A percentile compares a stretch with the other conserved stretches of the same genome.
phyloP scores from a whole-genome alignment of 371 early-diverging fungal genomes.

The Nosema bombycis region DNA sequence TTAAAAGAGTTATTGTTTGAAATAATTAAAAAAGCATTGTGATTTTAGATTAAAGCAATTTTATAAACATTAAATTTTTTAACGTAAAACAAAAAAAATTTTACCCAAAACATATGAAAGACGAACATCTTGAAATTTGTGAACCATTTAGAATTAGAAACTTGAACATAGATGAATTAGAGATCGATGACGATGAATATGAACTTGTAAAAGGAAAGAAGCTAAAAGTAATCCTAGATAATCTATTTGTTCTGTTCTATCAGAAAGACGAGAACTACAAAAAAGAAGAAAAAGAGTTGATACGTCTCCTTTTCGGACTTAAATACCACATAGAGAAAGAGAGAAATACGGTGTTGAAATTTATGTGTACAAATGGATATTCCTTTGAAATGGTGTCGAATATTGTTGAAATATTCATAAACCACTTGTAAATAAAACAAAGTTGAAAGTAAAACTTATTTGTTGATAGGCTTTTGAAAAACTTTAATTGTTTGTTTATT shows the following conservation, averaged over 20 bases:
- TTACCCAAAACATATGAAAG: too few relatives aligned
- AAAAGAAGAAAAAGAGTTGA: background rate
- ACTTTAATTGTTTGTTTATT: too few relatives aligned
- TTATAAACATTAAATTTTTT: too few relatives aligned
- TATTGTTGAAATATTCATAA: background rate
- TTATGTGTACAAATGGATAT: background rate
- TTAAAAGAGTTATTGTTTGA: too few relatives aligned
- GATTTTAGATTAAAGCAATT: too few relatives aligned
- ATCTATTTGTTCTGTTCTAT: background rate
- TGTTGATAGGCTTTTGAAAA: too few relatives aligned
- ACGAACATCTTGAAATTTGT: too few relatives aligned
- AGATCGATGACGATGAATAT: background rate
- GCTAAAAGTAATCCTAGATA: background rate
- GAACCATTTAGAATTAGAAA: background rate
- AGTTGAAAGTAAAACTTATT: too few relatives aligned
- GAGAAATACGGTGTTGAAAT: background rate
- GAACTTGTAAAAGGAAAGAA: background rate
- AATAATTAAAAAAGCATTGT: too few relatives aligned
- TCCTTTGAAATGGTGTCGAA: background rate
- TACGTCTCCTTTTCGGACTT: background rate
- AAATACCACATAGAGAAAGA: background rate
- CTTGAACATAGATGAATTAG: background rate
- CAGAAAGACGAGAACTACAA: background rate
- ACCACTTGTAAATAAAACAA: background rate
- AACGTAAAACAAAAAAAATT: too few relatives aligned